Conservation (phyloP, 1,139 yeast genomes). For the Meyerozyma sp. region DNA sequence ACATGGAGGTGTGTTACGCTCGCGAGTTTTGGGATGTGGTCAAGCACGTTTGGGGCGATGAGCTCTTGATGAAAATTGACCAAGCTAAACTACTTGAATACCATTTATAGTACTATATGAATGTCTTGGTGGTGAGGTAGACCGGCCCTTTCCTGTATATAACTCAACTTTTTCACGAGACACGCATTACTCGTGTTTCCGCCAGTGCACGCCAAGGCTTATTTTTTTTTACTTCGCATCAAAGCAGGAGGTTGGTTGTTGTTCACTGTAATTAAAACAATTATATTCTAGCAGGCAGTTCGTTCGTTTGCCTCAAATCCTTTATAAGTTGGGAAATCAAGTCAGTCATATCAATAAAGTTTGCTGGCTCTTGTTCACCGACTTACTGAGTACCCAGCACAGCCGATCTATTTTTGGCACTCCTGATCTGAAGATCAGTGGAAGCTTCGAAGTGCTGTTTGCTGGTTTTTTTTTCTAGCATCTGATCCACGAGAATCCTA, state of each 20-base stretch:
- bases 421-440: background rate
- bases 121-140: background rate
- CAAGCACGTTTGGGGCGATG: constrained; percentile 59
- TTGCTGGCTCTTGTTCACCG: too few relatives aligned
- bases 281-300: background rate
- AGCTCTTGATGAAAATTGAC: constrained; percentile 25
- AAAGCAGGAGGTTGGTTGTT: background rate
- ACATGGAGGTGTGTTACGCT: constrained; percentile 58
- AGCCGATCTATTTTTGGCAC: background rate
- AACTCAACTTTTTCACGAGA: background rate
- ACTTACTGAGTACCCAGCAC: too few relatives aligned
- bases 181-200: background rate
- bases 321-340: too few relatives aligned
- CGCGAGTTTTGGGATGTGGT: constrained; percentile 77
- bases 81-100: constrained; percentile 31
- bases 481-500: too few relatives aligned
- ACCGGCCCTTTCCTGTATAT: background rate
- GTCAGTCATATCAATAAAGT: too few relatives aligned
- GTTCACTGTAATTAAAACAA: background rate
- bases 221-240: background rate
- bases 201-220: background rate
- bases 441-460: too few relatives aligned
- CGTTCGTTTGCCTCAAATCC: too few relatives aligned
- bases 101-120: constrained; percentile 19
- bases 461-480: too few relatives aligned